Evolutionary conservation across 176 grass and related monocot species (phyloP).

Genomic region (Aegilops umbellulata): DNA sequence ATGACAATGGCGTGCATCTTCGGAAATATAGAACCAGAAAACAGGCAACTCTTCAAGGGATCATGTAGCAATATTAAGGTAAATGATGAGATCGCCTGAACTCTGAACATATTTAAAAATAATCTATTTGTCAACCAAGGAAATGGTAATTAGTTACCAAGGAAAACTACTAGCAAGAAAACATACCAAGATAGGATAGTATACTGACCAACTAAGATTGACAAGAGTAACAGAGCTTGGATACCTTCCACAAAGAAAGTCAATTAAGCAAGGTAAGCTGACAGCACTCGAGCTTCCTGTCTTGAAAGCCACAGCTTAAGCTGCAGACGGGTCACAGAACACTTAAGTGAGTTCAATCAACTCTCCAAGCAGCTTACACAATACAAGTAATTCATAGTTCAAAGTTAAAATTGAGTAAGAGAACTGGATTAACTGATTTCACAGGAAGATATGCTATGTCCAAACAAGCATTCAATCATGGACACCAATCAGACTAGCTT

Average conservation of each 20-base stretch:
- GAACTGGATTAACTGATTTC: background rate
- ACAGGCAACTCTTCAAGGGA: background rate
- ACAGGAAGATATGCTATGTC: background rate
- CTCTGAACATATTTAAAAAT: constrained; percentile 5
- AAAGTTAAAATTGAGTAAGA: background rate
- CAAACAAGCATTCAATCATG: background rate
- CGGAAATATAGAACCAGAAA: background rate
- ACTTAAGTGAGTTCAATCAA: constrained; percentile 22
- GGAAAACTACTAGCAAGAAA: background rate
- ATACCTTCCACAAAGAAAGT: constrained; percentile 25
- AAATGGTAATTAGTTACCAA: constrained; percentile 2
- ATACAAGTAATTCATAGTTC: background rate
- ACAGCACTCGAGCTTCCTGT: constrained; percentile 34
- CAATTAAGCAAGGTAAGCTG: constrained; percentile 18
- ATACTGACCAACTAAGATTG: constrained; percentile 40
- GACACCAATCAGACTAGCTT: background rate
- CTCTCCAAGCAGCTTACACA: constrained; percentile 29
- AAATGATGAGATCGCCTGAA: background rate
- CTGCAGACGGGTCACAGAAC: constrained; percentile 48
- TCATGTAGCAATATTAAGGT: background rate
- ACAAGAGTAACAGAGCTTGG: constrained; percentile 23
- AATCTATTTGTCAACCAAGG: background rate
- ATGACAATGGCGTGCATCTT: background rate
- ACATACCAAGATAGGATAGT: constrained; percentile 25
- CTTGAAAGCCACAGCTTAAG: constrained; percentile 54